Evolutionary conservation across 352 stramenopile genomes (phyloP).

Genomic region (Globisporangium splendens): DNA sequence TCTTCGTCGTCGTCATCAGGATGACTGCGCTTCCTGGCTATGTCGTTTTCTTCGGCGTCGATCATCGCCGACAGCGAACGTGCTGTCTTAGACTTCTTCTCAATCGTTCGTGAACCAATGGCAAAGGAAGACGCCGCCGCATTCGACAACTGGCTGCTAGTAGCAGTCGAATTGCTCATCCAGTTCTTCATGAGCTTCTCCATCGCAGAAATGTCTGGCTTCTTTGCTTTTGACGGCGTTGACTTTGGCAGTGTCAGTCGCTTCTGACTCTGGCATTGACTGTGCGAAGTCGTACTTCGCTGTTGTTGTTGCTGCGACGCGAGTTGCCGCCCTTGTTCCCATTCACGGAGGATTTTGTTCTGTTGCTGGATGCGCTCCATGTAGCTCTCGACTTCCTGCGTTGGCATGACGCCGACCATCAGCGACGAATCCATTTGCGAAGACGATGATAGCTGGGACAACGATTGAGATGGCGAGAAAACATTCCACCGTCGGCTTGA

Average conservation of each 20-base stretch:
- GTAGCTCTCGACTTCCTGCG: conserved; percentile 52
- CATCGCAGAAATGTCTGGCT: conserved; percentile 10
- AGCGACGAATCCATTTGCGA: too few species aligned
- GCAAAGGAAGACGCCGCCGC: too few species aligned
- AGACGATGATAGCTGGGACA: neutral
- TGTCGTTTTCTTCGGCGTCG: conserved; percentile 2
- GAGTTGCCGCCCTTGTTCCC: conserved; percentile 23
- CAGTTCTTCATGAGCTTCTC: conserved; percentile 15
- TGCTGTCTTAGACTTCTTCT: neutral
- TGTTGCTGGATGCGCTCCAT: conserved; percentile 47
- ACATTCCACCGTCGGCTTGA: conserved; percentile 8
- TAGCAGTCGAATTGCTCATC: conserved; percentile 5
- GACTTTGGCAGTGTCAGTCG: neutral
- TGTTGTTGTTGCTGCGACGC: conserved; percentile 7
- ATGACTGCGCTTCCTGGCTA: neutral
- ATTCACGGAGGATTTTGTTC: conserved; percentile 40
- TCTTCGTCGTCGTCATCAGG: conserved; percentile 6
- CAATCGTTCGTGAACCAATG: too few species aligned
- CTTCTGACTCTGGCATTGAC: conserved; percentile 7
- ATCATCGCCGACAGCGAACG: conserved; percentile 3
- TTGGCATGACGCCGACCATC: conserved; percentile 29
- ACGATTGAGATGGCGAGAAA: neutral
- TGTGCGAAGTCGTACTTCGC: neutral
- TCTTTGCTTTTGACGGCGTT: neutral
- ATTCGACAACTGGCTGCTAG: conserved; percentile 1